Conservation (phyloP, 306 rosid species). For the Notholithocarpus densiflorus region DNA sequence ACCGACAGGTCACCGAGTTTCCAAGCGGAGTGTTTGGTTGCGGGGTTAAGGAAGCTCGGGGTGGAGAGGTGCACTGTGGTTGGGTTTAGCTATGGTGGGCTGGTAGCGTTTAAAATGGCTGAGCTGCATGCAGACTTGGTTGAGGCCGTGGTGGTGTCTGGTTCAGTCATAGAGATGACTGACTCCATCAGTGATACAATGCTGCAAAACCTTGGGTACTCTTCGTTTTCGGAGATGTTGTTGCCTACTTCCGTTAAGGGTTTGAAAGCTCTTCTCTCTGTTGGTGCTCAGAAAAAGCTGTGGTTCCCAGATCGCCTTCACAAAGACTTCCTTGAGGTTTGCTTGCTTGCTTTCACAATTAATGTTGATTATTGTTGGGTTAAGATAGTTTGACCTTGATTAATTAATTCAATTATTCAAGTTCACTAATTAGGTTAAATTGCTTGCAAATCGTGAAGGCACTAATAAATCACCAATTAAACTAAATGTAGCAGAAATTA, state of each 20-base stretch:
- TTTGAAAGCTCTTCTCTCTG: constrained; percentile 45
- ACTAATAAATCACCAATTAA: too few species aligned
- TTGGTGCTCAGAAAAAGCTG: constrained; percentile 47
- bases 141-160: constrained; percentile 42
- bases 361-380: too few species aligned
- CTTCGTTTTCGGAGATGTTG: constrained; percentile 59
- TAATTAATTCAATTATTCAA: too few species aligned
- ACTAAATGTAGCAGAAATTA: too few species aligned
- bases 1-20: constrained; percentile 48
- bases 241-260: constrained; percentile 53
- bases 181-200: constrained; percentile 24
- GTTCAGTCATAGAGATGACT: constrained; percentile 43
- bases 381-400: too few species aligned
- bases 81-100: constrained; percentile 83
- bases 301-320: constrained; percentile 50
- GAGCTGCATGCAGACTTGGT: constrained; percentile 57
- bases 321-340: constrained; percentile 63
- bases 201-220: constrained; percentile 39
- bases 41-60: constrained; percentile 57
- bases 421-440: too few species aligned
- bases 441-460: rapidly evolving
- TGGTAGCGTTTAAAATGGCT: constrained; percentile 70
- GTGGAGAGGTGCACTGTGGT: constrained; percentile 63
- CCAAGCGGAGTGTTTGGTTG: constrained; percentile 71
- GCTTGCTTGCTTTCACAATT: not conserved